Percentiles rank a stretch among this genome's conserved stretches.
These are phyloP conservation scores for Phytophthora pisi DNA, from an alignment of 352 stramenopile species.

Conservation along the genomic window DNA sequence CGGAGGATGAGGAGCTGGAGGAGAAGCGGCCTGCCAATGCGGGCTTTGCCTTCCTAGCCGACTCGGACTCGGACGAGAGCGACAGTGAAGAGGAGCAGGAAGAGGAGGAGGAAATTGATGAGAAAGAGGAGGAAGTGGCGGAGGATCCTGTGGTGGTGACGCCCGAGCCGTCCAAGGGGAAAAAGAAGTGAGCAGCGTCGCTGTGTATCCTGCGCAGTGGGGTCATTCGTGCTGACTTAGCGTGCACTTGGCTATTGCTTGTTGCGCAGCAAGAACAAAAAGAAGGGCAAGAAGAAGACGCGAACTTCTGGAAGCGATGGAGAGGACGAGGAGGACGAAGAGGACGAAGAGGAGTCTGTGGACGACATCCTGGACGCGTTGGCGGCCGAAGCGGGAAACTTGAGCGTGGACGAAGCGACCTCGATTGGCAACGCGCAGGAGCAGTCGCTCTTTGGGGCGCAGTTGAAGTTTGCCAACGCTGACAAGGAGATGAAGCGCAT, in stretches of 20 bases:
- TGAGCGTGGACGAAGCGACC: slow-evolving; percentile 43
- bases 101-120: slow-evolving; percentile 5
- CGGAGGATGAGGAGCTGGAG: slow-evolving; percentile 48
- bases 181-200: slow-evolving; percentile 32
- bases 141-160: slow-evolving; percentile 4
- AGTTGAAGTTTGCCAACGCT: slow-evolving; percentile 79
- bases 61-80: slow-evolving; percentile 52
- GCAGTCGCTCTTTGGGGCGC: slow-evolving; percentile 69
- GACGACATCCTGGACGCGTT: slow-evolving; percentile 77
- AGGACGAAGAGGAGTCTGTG: slow-evolving; percentile 41
- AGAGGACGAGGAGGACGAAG: slow-evolving; percentile 32
- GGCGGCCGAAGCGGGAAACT: slow-evolving; percentile 44
- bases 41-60: slow-evolving; percentile 75
- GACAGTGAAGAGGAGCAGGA: slow-evolving; percentile 34
- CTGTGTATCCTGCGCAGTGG: not conserved
- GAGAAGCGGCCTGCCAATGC: slow-evolving; percentile 57
- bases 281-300: slow-evolving; percentile 47
- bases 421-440: slow-evolving; percentile 46
- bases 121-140: slow-evolving; percentile 17
- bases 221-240: slow-evolving; percentile 1
- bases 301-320: slow-evolving; percentile 12
- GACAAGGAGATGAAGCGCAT: slow-evolving; percentile 92
- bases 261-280: slow-evolving; percentile 26
- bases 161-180: slow-evolving; percentile 28
- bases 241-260: not conserved